Conservation (phyloP, 2,329 filamentous ascomycete species). For the Elsinoe batatas region DNA sequence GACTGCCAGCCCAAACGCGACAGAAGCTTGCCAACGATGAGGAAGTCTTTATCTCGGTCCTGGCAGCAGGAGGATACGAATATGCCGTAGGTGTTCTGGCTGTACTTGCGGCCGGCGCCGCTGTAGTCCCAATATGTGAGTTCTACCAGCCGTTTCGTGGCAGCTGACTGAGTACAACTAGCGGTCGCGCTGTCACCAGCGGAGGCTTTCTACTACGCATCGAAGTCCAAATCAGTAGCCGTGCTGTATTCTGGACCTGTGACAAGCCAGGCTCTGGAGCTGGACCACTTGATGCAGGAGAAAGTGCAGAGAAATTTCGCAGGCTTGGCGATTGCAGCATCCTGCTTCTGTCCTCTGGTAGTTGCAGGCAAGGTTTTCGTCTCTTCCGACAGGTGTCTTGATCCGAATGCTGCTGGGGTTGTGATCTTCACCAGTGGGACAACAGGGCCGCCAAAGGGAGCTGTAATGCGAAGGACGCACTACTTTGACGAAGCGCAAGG, state of each 20-base stretch:
- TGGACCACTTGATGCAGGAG: conserved; percentile 24
- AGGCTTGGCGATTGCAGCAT: conserved; percentile 30
- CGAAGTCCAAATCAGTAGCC: conserved; percentile 31
- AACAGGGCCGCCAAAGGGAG: conserved; percentile 37
- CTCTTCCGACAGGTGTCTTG: conserved; percentile 32
- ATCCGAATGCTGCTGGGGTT: conserved; percentile 33
- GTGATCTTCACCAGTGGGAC: conserved; percentile 41
- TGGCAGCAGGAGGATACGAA: conserved; percentile 39
- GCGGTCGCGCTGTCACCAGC: conserved; percentile 32
- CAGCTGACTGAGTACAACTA: background rate
- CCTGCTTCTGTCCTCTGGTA: conserved; percentile 24
- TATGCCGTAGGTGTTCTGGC: conserved; percentile 40
- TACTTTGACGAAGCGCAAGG: conserved; percentile 30
- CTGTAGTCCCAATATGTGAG: conserved; percentile 35
- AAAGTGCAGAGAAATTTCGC: conserved; percentile 23
- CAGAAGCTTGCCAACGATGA: conserved; percentile 25
- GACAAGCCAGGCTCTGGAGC: conserved; percentile 22
- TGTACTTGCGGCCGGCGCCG: conserved; percentile 38
- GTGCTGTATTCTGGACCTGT: conserved; percentile 31
- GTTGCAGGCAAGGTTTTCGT: conserved; percentile 29
- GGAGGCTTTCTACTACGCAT: conserved; percentile 37
- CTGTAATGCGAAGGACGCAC: conserved; percentile 36
- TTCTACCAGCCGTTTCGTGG: background rate
- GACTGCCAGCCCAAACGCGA: conserved; percentile 22
- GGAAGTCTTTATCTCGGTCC: conserved; percentile 36